Base-by-base conservation (phyloP, 2,329 filamentous ascomycete genomes). In the Rutstroemia sp. region DNA sequence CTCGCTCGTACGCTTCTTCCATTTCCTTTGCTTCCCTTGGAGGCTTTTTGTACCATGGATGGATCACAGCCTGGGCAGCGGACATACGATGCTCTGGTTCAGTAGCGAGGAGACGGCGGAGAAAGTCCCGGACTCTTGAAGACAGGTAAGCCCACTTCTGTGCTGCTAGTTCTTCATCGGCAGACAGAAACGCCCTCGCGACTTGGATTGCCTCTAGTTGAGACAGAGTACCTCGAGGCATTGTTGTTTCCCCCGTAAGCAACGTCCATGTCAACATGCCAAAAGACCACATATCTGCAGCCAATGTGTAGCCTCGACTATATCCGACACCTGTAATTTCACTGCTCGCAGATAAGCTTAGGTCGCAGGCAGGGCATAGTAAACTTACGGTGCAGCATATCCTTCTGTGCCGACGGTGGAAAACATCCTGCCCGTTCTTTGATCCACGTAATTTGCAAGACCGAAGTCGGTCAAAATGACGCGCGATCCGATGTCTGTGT, bases 41-140 rank as follows among this genome's bases (percentile, higher is more conserved):
- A 19, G 64, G 63, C 19, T 61, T 60, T 17, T 56, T 64, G 56
- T 75, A 69, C 74, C 74, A 77, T 34, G 56, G 40, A 60, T 76
- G 72, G 17, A 58, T 45, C 48, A 70, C 63, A 19, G 70, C 68
- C 57, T 69, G 50, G 1, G 45, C 38, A 5, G 71, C 70, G 21
- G 70, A 71, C 48, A 72, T 67, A 50, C 75, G 66, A 10, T 58
- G 34, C 5, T 56, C 45, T 36, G 70, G 66, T 40, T 72, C 64
- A 23, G 67, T 59, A 16, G 61, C 57, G 3, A 76, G 62, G 51
- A 75, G 73, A 25, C 54, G 55, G 12, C 64, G 65, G 51, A 77
- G 65, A 53, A 70, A 68, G 10, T 52, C 53, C 36, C 57, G 57
- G 54, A 58, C 65, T 59, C 63, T 57, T 25, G 19, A 30, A 3